Evolutionary conservation across 2,329 filamentous ascomycete genomes (phyloP).

Genomic region (Pochonia chlamydosporia): DNA sequence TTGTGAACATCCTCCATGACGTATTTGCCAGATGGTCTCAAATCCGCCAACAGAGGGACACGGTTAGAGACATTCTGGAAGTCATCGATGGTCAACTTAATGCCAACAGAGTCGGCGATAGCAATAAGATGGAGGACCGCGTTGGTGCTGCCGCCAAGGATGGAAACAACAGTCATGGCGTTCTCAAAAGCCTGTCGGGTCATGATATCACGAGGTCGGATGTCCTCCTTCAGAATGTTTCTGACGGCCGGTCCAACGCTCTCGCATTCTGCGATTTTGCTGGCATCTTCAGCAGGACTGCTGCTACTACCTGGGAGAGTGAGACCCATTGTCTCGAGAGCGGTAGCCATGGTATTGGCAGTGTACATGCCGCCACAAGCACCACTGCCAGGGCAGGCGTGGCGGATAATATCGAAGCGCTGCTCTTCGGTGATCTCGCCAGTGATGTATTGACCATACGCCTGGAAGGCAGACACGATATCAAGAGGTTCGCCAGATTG

Average conservation of each 20-base stretch:
- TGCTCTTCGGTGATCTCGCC: constrained; percentile 88
- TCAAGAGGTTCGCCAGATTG: constrained; percentile 72
- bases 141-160: constrained; percentile 80
- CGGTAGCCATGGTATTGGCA: constrained; percentile 88
- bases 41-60: constrained; percentile 72
- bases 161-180: constrained; percentile 77
- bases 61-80: constrained; percentile 78
- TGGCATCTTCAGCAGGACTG: constrained; percentile 67
- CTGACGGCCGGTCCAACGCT: constrained; percentile 68
- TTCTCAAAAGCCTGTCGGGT: constrained; percentile 78
- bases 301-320: constrained; percentile 78
- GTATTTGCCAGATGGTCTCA: constrained; percentile 82
- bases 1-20: constrained; percentile 81
- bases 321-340: constrained; percentile 86
- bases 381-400: constrained; percentile 66
- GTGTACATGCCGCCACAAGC: constrained; percentile 89
- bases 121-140: constrained; percentile 80
- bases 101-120: constrained; percentile 73
- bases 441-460: constrained; percentile 90
- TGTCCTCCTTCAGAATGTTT: constrained; percentile 69
- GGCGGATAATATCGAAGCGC: constrained; percentile 88
- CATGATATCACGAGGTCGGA: constrained; percentile 71
- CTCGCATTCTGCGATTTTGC: constrained; percentile 68
- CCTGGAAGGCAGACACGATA: constrained; percentile 96
- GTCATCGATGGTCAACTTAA: constrained; percentile 79